Percentiles rank a stretch among this genome's conserved stretches.
These are phyloP conservation scores for Xylaria cubensis DNA, from an alignment of 495 filamentous ascomycete species.

Conservation along the genomic window DNA sequence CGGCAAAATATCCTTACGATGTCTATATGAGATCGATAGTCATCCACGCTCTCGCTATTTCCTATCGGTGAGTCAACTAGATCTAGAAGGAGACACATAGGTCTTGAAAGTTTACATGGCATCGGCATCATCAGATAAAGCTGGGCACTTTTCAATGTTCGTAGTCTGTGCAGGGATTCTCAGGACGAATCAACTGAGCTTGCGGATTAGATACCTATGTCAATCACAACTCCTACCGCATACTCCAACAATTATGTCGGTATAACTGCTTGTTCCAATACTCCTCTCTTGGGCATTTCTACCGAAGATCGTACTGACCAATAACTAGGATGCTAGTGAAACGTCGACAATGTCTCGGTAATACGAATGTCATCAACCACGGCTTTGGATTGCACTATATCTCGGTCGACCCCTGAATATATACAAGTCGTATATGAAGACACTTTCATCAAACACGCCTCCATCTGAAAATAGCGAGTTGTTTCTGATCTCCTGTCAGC, in stretches of 20 bases:
- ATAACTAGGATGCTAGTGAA: background rate
- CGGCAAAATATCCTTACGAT: background rate
- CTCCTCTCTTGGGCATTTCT: background rate
- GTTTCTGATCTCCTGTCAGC: background rate
- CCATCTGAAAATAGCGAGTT: background rate
- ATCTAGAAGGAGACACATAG: conserved; percentile 22
- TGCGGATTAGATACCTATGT: background rate
- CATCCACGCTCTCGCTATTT: background rate
- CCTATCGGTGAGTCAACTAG: conserved; percentile 12
- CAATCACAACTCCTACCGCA: background rate
- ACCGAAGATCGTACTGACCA: too few relatives aligned
- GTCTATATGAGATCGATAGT: background rate
- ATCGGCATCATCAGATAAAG: background rate
- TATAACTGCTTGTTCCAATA: background rate
- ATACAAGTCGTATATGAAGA: background rate
- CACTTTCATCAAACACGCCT: background rate
- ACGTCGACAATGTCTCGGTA: conserved; percentile 18
- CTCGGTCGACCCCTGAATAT: background rate
- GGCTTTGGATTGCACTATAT: too few relatives aligned
- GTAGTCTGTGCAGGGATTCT: background rate
- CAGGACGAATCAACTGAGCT: background rate
- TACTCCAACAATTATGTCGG: background rate
- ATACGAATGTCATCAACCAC: background rate
- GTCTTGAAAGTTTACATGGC: background rate
- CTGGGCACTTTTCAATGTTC: background rate